Percentiles rank a stretch among this genome's conserved stretches.
These are phyloP conservation scores for Coemansia sp. DNA, from an alignment of 192 early-diverging fungal genomes.

Conservation along the genomic window DNA sequence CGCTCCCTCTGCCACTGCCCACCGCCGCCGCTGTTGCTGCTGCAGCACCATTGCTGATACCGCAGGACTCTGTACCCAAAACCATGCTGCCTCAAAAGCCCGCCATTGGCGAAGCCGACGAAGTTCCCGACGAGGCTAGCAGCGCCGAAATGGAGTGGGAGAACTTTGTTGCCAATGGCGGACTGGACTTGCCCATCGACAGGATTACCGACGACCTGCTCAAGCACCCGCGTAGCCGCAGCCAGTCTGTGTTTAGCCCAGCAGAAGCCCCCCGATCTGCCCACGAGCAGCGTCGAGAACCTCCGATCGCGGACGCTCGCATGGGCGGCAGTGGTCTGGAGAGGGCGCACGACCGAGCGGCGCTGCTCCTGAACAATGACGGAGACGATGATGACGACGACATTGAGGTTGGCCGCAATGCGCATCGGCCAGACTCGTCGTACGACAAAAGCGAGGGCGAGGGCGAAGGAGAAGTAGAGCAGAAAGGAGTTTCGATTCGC, in stretches of 20 bases:
- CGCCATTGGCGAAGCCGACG: slow-evolving; percentile 7
- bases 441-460: neutral
- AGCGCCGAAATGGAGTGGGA: slow-evolving; percentile 51
- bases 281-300: neutral
- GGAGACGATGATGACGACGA: slow-evolving; percentile 31
- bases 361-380: slow-evolving; percentile 15
- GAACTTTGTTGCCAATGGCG: slow-evolving; percentile 56
- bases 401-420: neutral
- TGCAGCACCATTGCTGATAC: no score
- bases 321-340: neutral
- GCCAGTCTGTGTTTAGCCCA: neutral
- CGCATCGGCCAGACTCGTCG: neutral
- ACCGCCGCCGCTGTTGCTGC: no score
- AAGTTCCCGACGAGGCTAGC: slow-evolving; percentile 13
- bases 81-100: neutral
- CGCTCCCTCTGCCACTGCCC: neutral
- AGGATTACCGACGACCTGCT: slow-evolving; percentile 50
- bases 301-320: neutral
- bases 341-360: slow-evolving; percentile 14
- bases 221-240: slow-evolving; percentile 22
- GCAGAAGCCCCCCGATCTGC: neutral
- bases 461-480: neutral
- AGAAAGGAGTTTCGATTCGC: slow-evolving; percentile 24
- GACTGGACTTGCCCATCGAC: slow-evolving; percentile 52
- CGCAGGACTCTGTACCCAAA: neutral